These are phyloP conservation scores for Podospora pseudopauciseta DNA, from an alignment of 495 filamentous ascomycete genomes.

Conservation along the genomic window DNA sequence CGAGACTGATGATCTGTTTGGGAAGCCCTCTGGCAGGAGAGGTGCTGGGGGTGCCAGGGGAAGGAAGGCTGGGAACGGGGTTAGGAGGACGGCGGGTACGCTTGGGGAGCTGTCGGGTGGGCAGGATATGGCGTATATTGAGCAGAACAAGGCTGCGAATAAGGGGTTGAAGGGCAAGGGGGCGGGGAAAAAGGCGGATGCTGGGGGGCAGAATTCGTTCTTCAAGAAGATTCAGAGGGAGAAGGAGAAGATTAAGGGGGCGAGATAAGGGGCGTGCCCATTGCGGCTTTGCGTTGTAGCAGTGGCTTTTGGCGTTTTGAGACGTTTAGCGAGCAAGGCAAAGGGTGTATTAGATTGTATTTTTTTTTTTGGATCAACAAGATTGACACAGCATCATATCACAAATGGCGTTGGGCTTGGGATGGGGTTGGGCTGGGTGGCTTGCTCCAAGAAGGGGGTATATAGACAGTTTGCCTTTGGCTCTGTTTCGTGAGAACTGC, in stretches of 20 bases:
- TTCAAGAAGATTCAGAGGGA: conserved; percentile 84
- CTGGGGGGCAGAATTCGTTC: conserved; percentile 44
- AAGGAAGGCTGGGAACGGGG: conserved; percentile 47
- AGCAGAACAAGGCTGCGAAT: conserved; percentile 77
- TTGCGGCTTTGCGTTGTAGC: neutral
- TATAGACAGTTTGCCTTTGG: neutral
- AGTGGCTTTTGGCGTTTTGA: neutral
- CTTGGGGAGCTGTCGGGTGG: conserved; percentile 83
- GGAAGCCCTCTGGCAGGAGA: conserved; percentile 42
- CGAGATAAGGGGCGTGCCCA: neutral
- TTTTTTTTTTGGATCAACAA: neutral
- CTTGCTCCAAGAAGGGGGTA: neutral
- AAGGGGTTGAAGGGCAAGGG: conserved; percentile 52
- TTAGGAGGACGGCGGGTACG: conserved; percentile 66
- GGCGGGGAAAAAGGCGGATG: conserved; percentile 54
- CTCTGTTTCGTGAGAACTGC: neutral
- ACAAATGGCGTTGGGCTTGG: neutral
- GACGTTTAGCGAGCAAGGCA: neutral
- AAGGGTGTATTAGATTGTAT: neutral
- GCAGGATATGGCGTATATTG: conserved; percentile 94
- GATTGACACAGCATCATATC: neutral
- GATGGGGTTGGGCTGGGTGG: neutral
- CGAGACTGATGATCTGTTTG: conserved; percentile 80
- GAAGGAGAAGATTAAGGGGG: conserved; percentile 36
- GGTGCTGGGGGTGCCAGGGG: conserved; percentile 27